Evolutionary conservation across 805 yeast species (phyloP), one percentile per base, ranked within the genome.

Genomic region (Saturnispora galanensis): DNA sequence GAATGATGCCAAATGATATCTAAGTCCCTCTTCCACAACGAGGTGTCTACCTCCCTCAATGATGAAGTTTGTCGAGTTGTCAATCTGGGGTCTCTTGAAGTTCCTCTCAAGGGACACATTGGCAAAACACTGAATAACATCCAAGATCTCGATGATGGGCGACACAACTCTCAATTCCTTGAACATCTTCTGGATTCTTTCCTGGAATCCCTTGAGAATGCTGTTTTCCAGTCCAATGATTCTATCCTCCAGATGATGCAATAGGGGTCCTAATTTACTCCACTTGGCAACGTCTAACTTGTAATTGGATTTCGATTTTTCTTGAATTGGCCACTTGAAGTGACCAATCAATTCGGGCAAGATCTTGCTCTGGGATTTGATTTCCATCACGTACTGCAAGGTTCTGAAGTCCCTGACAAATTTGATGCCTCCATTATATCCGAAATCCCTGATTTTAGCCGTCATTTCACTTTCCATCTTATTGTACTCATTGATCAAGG

Each of bases 1-100:
- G 57, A 81, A 82, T 45, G 68, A 65, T 12, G 57, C 62, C n/a
- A 56, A 45, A n/a, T 55, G 56, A 8, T 50, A 15, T 38, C 65
- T 69, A 44, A 84, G 64, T 1, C 86, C 85, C 31, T 79, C 75
- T 56, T 90, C 97, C 2, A 90, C 97, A 12, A 87, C 88, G 11
- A 85, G 57, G 60, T 93, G 97, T 29, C 96, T 68, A 0, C 97
- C 97, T 1, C 69, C 73, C 1, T 56, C 56, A 9, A 88, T 73
- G 0, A 71, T 65, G 4, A 82, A 65, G 15, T 57, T 63, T 0
- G 69, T 65, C 2, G 74, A 65, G 2, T 72, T 62, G 30, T 73
- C 72, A 17, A 90, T 64, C 9, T 53, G 64, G 0, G 98, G 98
- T 43, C 85, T 65, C 0, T 73, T 77, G 39, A 88, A 69, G 30